A percentile compares a stretch with the other conserved stretches of the same genome.
Conservation (phyloP, 129 eudicot genomes). For the Scalesia atractyloides region DNA sequence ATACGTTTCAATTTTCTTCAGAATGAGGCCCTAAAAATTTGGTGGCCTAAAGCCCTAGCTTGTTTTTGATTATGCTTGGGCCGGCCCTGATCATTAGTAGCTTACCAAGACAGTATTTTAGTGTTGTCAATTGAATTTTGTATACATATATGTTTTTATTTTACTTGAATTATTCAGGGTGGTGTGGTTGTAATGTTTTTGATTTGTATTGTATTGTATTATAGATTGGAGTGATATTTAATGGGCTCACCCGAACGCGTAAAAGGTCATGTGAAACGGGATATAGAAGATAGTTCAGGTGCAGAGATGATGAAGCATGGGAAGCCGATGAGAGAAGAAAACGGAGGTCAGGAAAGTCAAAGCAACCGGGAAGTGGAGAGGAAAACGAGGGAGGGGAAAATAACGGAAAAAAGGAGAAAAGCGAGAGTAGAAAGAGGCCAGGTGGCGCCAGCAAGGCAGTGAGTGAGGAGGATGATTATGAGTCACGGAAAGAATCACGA, state of each 20-base stretch:
- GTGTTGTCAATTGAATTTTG: too few relatives aligned
- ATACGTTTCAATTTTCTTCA: too few relatives aligned
- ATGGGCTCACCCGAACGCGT: constrained; percentile 83
- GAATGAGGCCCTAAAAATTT: too few relatives aligned
- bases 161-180: constrained; percentile 24
- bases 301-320: constrained; percentile 57
- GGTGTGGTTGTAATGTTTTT: constrained; percentile 27
- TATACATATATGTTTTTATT: not conserved
- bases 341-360: constrained; percentile 65
- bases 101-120: too few relatives aligned
- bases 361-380: constrained; percentile 55
- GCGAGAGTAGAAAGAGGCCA: constrained; percentile 63
- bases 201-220: constrained; percentile 1
- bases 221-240: constrained; percentile 13
- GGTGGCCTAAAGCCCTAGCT: too few relatives aligned
- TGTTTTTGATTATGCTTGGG: too few relatives aligned
- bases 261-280: constrained; percentile 53
- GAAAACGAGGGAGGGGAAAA: constrained; percentile 65
- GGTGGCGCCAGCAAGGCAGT: constrained; percentile 60
- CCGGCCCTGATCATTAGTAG: too few relatives aligned
- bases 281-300: constrained; percentile 54
- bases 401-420: constrained; percentile 59
- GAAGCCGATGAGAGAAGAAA: constrained; percentile 68
- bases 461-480: constrained; percentile 78
- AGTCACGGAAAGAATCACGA: constrained; percentile 52